Percentiles rank a stretch among this genome's conserved stretches.
phyloP scores from a whole-genome alignment of 2,329 filamentous ascomycete genomes.

The Leptosphaerulina australis region DNA sequence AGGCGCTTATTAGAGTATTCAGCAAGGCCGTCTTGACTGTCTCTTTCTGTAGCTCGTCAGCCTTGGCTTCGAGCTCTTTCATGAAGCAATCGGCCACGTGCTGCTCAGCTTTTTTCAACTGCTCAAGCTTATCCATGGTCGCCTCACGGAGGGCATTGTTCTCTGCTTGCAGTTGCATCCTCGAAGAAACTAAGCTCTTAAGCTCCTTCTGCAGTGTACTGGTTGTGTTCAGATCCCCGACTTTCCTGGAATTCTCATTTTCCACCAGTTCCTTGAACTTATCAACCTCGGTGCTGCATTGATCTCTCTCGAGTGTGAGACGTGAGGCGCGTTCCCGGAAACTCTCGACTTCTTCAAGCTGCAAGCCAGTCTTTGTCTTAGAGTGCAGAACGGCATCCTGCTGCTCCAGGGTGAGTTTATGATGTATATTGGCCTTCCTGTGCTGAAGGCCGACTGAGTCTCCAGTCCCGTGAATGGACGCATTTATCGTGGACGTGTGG shows the following conservation, averaged over 20 bases:
- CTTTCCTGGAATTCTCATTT: conserved; percentile 13
- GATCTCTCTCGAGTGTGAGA: conserved; percentile 38
- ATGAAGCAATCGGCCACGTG: conserved; percentile 22
- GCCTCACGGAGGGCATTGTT: conserved; percentile 24
- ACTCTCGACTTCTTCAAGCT: conserved; percentile 30
- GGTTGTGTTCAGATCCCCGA: conserved; percentile 14
- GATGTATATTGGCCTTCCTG: conserved; percentile 39
- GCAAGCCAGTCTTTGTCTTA: conserved; percentile 24
- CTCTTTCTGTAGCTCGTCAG: conserved; percentile 29
- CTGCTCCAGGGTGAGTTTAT: conserved; percentile 36
- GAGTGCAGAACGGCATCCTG: conserved; percentile 36
- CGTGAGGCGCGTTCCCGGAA: conserved; percentile 36
- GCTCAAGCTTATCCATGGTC: conserved; percentile 21
- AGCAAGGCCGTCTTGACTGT: conserved; percentile 26
- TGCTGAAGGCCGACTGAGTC: conserved; percentile 35
- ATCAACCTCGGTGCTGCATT: conserved; percentile 35
- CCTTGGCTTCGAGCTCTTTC: conserved; percentile 24
- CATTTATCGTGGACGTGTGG: conserved; percentile 32
- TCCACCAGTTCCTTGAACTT: conserved; percentile 25
- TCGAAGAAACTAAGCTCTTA: conserved; percentile 19
- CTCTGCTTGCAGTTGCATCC: conserved; percentile 26
- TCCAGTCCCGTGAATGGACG: conserved; percentile 30
- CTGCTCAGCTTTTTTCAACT: conserved; percentile 24
- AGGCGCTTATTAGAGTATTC: conserved; percentile 17
- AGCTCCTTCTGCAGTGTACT: conserved; percentile 27